Conservation (phyloP, 352 stramenopile genomes). For the Achlya hypogyna region DNA sequence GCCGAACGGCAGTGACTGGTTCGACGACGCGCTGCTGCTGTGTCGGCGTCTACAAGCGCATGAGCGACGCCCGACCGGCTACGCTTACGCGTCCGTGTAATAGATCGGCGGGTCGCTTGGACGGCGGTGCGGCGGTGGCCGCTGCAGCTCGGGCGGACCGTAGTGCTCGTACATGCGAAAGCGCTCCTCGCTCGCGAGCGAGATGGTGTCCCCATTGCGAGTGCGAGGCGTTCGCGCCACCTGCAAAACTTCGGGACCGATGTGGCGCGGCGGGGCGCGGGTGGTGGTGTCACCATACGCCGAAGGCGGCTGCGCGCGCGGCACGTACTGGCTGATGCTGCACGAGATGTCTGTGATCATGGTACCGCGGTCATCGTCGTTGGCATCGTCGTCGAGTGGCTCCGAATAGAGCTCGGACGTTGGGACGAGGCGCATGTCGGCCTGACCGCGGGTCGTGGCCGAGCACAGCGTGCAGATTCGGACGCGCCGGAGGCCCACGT, state of each 20-base stretch:
- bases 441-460: slow-evolving; percentile 21
- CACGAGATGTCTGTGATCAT: slow-evolving; percentile 18
- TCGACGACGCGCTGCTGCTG: slow-evolving; percentile 3
- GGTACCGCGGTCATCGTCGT: slow-evolving; percentile 1
- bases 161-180: slow-evolving; percentile 13
- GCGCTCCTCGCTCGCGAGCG: slow-evolving; percentile 12
- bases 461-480: slow-evolving; percentile 80
- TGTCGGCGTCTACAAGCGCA: background rate
- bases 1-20: background rate
- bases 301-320: background rate
- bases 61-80: background rate
- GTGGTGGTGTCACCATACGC: background rate
- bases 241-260: background rate
- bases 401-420: slow-evolving; percentile 1
- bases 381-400: slow-evolving; percentile 3
- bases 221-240: background rate
- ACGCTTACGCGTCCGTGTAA: background rate
- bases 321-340: slow-evolving; percentile 18
- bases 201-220: slow-evolving; percentile 5
- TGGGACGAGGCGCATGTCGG: background rate
- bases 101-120: background rate
- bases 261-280: background rate
- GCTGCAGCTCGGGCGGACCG: background rate
- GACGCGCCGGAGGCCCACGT: slow-evolving; percentile 64
- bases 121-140: background rate